Conservation (phyloP, 1,284 basidiomycete genomes). For the Stereum hirsutum region DNA sequence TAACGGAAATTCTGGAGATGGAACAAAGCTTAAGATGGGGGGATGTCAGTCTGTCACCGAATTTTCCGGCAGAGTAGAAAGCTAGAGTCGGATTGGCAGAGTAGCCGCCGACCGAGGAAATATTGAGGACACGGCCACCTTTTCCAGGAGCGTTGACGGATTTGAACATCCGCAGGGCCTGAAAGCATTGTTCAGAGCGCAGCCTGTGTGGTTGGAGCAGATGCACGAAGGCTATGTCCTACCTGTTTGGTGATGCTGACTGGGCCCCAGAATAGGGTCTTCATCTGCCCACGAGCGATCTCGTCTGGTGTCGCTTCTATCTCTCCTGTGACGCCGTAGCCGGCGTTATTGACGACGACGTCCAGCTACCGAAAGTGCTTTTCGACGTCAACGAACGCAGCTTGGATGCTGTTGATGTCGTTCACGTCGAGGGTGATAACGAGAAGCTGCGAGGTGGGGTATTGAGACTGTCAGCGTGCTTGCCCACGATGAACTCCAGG, state of each 20-base stretch:
- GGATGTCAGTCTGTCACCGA: slow-evolving; percentile 15
- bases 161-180: slow-evolving; percentile 20
- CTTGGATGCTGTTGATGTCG: background rate
- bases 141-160: slow-evolving; percentile 17
- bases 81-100: slow-evolving; percentile 19
- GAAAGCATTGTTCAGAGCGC: background rate
- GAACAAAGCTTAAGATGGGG: slow-evolving; percentile 2
- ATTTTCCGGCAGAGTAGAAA: slow-evolving; percentile 25
- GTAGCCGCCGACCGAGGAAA: slow-evolving; percentile 24
- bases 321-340: slow-evolving; percentile 20
- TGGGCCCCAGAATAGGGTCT: slow-evolving; percentile 21
- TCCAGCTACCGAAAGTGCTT: background rate
- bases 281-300: slow-evolving; percentile 18
- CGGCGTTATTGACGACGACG: slow-evolving; percentile 20
- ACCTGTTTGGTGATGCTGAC: slow-evolving; percentile 18
- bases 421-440: background rate
- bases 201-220: background rate
- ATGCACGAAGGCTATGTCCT: background rate
- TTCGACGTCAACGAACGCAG: background rate
- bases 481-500: too few relatives aligned
- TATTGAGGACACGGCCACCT: slow-evolving; percentile 24
- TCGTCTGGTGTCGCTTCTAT: slow-evolving; percentile 24
- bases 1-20: background rate
- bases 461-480: background rate
- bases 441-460: background rate